Conservation (phyloP, 2,329 filamentous ascomycete species). For the Exutisphaerella laricina region DNA sequence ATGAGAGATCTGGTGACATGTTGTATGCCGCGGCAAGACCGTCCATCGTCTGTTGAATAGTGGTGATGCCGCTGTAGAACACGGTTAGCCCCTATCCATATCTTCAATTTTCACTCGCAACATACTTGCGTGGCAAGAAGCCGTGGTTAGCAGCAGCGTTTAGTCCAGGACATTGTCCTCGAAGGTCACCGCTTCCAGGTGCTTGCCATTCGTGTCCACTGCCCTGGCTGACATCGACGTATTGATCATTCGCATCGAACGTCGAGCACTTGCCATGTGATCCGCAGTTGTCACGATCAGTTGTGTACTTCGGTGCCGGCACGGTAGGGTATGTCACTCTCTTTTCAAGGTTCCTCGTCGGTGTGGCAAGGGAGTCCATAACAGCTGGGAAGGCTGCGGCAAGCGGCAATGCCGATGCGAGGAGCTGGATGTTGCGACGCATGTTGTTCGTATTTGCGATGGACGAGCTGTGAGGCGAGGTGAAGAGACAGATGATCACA, state of each 20-base stretch:
- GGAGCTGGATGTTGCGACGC: constrained; percentile 3
- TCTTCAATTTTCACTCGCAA: too few relatives aligned
- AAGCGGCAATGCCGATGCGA: constrained; percentile 14
- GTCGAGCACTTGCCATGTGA: constrained; percentile 17
- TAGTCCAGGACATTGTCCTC: neutral
- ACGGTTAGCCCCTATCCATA: too few relatives aligned
- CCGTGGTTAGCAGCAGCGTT: constrained; percentile 26
- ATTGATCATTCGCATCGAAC: constrained; percentile 30
- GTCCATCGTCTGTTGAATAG: constrained; percentile 21
- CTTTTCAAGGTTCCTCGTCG: constrained; percentile 6
- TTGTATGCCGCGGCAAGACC: constrained; percentile 18
- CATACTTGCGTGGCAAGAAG: neutral
- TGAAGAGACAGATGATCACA: too few relatives aligned
- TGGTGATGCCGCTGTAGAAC: constrained; percentile 28
- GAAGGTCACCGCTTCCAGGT: constrained; percentile 23
- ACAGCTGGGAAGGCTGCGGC: constrained; percentile 16
- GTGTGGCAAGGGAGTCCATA: constrained; percentile 7
- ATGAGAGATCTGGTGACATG: constrained; percentile 26
- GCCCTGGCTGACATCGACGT: constrained; percentile 21
- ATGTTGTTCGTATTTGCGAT: too few relatives aligned
- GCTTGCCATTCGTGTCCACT: constrained; percentile 26
- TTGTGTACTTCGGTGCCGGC: constrained; percentile 14
- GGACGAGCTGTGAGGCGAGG: too few relatives aligned
- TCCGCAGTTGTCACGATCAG: constrained; percentile 17
- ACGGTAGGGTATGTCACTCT: constrained; percentile 13